Base-by-base conservation (phyloP, 768 basidiomycete genomes). In the Agaricus subrufescens region DNA sequence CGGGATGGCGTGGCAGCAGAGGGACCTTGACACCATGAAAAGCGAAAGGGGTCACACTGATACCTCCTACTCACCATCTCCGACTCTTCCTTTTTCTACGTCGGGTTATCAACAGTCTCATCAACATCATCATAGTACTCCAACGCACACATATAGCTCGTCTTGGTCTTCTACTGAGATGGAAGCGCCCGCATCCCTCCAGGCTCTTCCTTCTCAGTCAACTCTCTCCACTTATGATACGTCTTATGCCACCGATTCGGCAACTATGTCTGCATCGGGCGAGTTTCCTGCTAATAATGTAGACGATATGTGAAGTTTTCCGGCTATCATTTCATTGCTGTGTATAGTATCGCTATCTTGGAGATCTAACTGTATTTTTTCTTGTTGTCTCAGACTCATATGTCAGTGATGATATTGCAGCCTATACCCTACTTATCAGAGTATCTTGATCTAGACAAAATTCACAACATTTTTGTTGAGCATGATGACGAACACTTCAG, bases 181-280 rank as follows among this genome's bases (percentile, higher is more conserved):
- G 50, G 65, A 64, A 15, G 72, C 73, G 9, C 70, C 71, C 1
- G 47, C 55, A 23, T 48, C 55, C 45, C 66, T 75, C 7, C 75
- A 76, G 50, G 61, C 69, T n/a, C 64, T 70, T 51, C 63, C 66
- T 23, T 59, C 59, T 40, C 64, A 69, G 53, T 30, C 61, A 57
- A 61, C 54, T 57, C 57, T 69, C 34, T 65, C 67, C 29, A 75
- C 76, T 56, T 67, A 70, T 19, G 68, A 64, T 10, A 61, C 70
- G 14, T 72, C 75, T 61, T 61, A 63, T 26, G 64, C 70, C 30
- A 67, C 64, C 56, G 67, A 71, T 27, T 71, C 68, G 46, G 61
- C 73, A 50, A 63, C 71, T 12, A 62, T 75, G 48, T 71, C 76
- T 23, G 75, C 72, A 52, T 71, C 76, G 53, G 77, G 76, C 45